These are phyloP conservation scores for Puccinia hordei DNA, from an alignment of 1,284 basidiomycete species.

Conservation along the genomic window DNA sequence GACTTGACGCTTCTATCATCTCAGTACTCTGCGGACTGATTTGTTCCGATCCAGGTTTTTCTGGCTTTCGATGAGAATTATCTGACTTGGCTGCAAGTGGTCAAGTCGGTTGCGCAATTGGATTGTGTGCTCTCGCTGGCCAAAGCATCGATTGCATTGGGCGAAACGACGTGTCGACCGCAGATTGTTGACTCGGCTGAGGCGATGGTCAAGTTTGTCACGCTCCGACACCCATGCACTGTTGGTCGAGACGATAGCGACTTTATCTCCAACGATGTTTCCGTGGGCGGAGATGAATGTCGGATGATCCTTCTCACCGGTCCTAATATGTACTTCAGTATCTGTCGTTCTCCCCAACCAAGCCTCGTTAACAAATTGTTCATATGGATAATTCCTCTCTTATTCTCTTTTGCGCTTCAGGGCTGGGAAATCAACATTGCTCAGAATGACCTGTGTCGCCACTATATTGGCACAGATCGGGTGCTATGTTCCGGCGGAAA, in stretches of 20 bases:
- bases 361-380: conserved; percentile 56
- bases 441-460: conserved; percentile 95
- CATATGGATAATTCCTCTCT: neutral
- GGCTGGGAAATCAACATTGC: conserved; percentile 76
- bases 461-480: conserved; percentile 96
- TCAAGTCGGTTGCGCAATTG: conserved; percentile 74
- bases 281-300: conserved; percentile 75
- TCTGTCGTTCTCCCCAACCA: neutral
- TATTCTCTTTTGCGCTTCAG: conserved; percentile 53
- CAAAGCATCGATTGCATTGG: conserved; percentile 82
- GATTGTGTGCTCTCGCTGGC: conserved; percentile 93
- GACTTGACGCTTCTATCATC: neutral
- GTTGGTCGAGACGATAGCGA: conserved; percentile 60
- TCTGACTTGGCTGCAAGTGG: conserved; percentile 56
- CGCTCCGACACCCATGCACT: conserved; percentile 76
- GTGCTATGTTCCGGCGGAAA: conserved; percentile 89
- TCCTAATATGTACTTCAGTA: conserved; percentile 73
- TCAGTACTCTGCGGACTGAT: neutral
- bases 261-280: conserved; percentile 94
- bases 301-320: conserved; percentile 88
- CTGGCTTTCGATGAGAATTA: conserved; percentile 57
- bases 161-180: conserved; percentile 88
- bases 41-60: conserved; percentile 53
- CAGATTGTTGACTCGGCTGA: conserved; percentile 77
- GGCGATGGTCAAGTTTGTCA: conserved; percentile 76